phyloP scores from a whole-genome alignment of 352 stramenopile genomes.

The Globisporangium ultimum region DNA sequence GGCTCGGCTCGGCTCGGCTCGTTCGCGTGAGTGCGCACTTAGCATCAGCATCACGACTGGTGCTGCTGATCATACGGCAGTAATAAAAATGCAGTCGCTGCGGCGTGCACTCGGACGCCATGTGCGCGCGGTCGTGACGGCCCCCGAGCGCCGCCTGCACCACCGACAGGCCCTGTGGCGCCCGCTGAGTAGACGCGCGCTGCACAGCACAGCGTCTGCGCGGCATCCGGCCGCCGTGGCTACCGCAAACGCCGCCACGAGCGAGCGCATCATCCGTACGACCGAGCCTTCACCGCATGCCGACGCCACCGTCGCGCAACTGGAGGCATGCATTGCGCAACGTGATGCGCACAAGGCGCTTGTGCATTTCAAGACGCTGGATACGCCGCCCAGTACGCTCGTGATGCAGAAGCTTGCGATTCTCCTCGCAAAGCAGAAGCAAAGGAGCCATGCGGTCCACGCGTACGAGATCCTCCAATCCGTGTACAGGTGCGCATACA shows the following conservation, averaged over 20 bases:
- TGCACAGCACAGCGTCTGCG: not conserved
- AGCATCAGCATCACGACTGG: too few species aligned
- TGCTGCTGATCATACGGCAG: too few species aligned
- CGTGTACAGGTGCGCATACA: constrained; percentile 26
- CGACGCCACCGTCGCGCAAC: constrained; percentile 2
- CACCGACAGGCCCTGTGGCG: not conserved
- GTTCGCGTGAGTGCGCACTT: too few species aligned
- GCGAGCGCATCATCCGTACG: too few species aligned
- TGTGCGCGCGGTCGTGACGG: not conserved
- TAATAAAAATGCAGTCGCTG: not conserved
- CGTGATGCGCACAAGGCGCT: constrained; percentile 30
- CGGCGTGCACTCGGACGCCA: constrained; percentile 2
- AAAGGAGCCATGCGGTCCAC: constrained; percentile 14
- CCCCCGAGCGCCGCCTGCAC: too few species aligned
- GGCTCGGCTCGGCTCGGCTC: too few species aligned
- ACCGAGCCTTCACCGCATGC: not conserved
- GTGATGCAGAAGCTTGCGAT: constrained; percentile 49
- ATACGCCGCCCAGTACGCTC: constrained; percentile 21
- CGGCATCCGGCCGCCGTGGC: not conserved
- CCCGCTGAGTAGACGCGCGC: not conserved
- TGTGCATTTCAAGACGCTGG: constrained; percentile 30
- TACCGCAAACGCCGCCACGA: not conserved
- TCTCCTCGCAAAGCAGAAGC: constrained; percentile 44
- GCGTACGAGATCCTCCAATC: constrained; percentile 40
- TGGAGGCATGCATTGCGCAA: constrained; percentile 38